These are phyloP conservation scores for Hymenochaete sp. DNA, from an alignment of 1,284 basidiomycete species.

Conservation along the genomic window DNA sequence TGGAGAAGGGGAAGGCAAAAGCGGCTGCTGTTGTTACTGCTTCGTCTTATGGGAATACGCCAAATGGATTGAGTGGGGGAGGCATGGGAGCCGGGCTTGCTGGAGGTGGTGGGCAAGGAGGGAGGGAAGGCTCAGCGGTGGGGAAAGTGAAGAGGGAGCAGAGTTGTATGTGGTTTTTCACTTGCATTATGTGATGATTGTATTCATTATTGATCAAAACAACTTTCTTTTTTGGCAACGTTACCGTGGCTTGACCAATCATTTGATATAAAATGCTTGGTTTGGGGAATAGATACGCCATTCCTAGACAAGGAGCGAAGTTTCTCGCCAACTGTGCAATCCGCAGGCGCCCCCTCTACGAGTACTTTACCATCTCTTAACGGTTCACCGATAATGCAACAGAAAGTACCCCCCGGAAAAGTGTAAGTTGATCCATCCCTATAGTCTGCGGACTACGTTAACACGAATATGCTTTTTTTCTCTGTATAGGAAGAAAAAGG, in stretches of 20 bases:
- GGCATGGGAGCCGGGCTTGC: too few species aligned
- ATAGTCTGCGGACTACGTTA: slow-evolving; percentile 19
- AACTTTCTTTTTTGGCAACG: neutral
- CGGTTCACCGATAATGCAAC: slow-evolving; percentile 21
- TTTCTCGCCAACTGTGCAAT: slow-evolving; percentile 13
- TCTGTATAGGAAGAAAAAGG: slow-evolving; percentile 62
- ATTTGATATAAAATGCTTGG: neutral
- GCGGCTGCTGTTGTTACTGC: too few species aligned
- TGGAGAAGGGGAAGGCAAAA: slow-evolving; percentile 61
- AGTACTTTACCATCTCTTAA: slow-evolving; percentile 21
- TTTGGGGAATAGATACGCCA: slow-evolving; percentile 12
- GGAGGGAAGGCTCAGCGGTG: too few species aligned
- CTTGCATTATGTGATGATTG: neutral
- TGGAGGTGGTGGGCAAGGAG: too few species aligned
- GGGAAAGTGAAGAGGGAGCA: slow-evolving; percentile 58
- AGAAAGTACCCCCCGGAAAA: slow-evolving; percentile 19
- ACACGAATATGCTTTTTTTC: slow-evolving; percentile 28
- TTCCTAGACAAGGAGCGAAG: slow-evolving; percentile 16
- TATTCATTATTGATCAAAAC: neutral
- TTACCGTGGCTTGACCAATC: neutral
- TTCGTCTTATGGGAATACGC: too few species aligned
- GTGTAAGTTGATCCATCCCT: slow-evolving; percentile 21
- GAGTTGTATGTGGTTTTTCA: slow-evolving; percentile 48
- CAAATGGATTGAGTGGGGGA: too few species aligned
- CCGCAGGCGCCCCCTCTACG: slow-evolving; percentile 11